A percentile compares a stretch with the other conserved stretches of the same genome.
Evolutionary conservation across 2,329 filamentous ascomycete genomes (phyloP).

Genomic region (Penicillium nordicum): DNA sequence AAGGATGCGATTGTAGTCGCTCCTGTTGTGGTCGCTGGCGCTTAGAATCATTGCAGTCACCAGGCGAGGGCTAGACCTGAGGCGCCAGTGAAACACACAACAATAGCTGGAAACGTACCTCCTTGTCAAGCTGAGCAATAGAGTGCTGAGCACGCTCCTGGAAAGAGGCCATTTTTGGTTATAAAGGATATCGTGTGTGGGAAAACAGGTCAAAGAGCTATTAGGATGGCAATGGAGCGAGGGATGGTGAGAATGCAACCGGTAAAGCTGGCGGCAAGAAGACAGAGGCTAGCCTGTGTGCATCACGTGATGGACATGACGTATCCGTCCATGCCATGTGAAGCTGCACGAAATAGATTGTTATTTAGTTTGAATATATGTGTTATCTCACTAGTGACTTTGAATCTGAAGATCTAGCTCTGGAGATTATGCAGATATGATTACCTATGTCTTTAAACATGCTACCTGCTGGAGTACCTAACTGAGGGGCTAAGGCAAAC

Average conservation of each 20-base stretch:
- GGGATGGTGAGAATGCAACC: conserved; percentile 27
- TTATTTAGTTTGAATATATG: neutral
- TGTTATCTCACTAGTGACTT: neutral
- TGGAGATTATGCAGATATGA: neutral
- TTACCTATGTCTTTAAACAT: neutral
- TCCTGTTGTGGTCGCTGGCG: neutral
- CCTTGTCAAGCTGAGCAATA: conserved; percentile 66
- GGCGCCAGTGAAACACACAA: conserved; percentile 21
- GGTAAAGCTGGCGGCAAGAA: conserved; percentile 21
- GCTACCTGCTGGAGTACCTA: neutral
- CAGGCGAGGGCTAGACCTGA: conserved; percentile 17
- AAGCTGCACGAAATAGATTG: neutral
- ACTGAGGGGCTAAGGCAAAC: neutral
- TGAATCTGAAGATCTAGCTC: neutral
- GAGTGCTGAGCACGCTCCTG: conserved; percentile 62
- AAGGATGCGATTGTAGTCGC: neutral
- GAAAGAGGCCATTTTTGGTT: conserved; percentile 46
- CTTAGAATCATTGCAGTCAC: neutral
- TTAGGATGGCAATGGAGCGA: conserved; percentile 18
- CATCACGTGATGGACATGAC: conserved; percentile 24
- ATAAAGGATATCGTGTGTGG: conserved; percentile 8
- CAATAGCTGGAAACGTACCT: conserved; percentile 48
- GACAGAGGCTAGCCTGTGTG: conserved; percentile 16
- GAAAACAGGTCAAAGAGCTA: conserved; percentile 6
- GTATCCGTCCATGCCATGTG: conserved; percentile 12